Percentiles rank a stretch among this genome's conserved stretches.
Conservation (phyloP, 2,329 filamentous ascomycete genomes). For the Cladorrhinum sp. region DNA sequence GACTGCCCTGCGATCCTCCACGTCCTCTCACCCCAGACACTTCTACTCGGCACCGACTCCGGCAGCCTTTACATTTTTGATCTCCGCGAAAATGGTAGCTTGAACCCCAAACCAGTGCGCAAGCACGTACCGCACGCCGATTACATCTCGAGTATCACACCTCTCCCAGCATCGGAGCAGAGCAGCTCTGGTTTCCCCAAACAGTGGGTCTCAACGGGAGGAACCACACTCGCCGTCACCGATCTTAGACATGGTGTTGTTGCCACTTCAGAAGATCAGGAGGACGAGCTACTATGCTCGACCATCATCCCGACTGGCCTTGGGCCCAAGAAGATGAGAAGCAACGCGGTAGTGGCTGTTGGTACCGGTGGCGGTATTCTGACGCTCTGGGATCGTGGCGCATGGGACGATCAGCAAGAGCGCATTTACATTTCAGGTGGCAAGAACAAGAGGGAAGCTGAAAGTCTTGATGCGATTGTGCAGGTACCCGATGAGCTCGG, state of each 20-base stretch:
- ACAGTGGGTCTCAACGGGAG: slow-evolving; percentile 92
- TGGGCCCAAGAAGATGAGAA: slow-evolving; percentile 61
- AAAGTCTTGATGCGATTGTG: slow-evolving; percentile 77
- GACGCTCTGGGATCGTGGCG: slow-evolving; percentile 89
- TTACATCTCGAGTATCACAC: slow-evolving; percentile 84
- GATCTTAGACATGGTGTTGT: slow-evolving; percentile 84
- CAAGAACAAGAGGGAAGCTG: slow-evolving; percentile 54
- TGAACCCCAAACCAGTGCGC: slow-evolving; percentile 65
- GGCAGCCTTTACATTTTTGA: slow-evolving; percentile 87
- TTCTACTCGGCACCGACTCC: slow-evolving; percentile 88
- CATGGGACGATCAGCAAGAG: slow-evolving; percentile 94
- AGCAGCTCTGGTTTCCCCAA: slow-evolving; percentile 88
- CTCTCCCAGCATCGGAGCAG: slow-evolving; percentile 73
- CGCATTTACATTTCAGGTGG: slow-evolving; percentile 72
- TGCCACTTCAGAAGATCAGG: slow-evolving; percentile 88
- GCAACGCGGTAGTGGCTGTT: slow-evolving; percentile 73
- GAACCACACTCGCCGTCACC: slow-evolving; percentile 84
- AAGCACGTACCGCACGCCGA: slow-evolving; percentile 87
- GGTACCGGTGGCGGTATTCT: slow-evolving; percentile 75
- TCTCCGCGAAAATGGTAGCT: slow-evolving; percentile 59
- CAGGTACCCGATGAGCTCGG: slow-evolving; percentile 69
- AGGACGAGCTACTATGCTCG: slow-evolving; percentile 85
- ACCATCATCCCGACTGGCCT: slow-evolving; percentile 70
- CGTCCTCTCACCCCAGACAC: slow-evolving; percentile 78
- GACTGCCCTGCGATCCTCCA: slow-evolving; percentile 71